Evolutionary conservation across 352 stramenopile species (phyloP).

Genomic region (Nothophytophthora sp.): DNA sequence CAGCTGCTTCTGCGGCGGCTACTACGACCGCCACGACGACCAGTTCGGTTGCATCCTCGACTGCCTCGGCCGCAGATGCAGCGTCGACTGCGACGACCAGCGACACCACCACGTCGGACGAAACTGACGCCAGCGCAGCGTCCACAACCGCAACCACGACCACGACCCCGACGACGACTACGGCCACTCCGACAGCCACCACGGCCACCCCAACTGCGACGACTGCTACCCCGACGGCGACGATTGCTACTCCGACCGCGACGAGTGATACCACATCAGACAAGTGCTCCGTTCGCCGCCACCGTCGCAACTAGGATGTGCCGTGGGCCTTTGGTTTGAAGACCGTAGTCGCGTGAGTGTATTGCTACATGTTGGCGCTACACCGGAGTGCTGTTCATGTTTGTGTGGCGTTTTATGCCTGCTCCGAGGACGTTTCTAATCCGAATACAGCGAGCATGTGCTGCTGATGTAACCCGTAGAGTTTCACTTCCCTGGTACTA

Average conservation of each 20-base stretch:
- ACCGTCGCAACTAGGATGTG: slow-evolving; percentile 9
- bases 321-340: background rate
- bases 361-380: background rate
- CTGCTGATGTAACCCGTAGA: too few relatives aligned
- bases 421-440: too few relatives aligned
- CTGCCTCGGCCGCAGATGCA: too few relatives aligned
- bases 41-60: background rate
- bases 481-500: too few relatives aligned
- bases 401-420: too few relatives aligned
- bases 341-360: background rate
- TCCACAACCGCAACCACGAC: slow-evolving; percentile 2
- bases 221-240: background rate
- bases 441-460: too few relatives aligned
- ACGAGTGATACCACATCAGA: slow-evolving; percentile 7
- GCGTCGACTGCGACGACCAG: too few relatives aligned
- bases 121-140: background rate
- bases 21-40: background rate
- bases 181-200: background rate
- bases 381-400: background rate
- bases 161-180: background rate
- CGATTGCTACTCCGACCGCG: background rate
- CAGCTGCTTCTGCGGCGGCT: slow-evolving; percentile 6
- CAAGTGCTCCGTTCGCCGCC: slow-evolving; percentile 19
- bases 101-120: slow-evolving; percentile 2
- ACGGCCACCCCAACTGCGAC: background rate